Evolutionary conservation across 495 filamentous ascomycete genomes (phyloP), one percentile per base, ranked within the genome.

Genomic region (Physcia stellaris): DNA sequence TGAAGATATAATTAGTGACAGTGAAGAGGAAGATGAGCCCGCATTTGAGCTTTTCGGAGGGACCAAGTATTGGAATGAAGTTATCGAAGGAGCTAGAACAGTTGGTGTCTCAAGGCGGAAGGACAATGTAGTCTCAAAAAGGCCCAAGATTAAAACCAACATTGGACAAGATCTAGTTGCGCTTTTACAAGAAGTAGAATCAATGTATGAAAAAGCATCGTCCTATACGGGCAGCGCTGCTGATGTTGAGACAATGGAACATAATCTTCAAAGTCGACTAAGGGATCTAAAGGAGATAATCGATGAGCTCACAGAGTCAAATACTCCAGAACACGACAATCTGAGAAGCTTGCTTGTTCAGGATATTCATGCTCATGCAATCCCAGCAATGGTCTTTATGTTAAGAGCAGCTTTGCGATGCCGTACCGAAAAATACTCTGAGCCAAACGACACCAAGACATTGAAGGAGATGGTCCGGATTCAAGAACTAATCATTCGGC

Each of bases 291-390:
- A 35, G 39, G 17, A 37, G 11, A 15, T 21, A 17, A 23, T 24
- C 1, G 31, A 41, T 13, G 31, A 37, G 10, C 31, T 23, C 2
- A 20, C 10, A 2, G 16, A 17, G 24, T 5, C 6, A 6, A 4
- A 12, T 6, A 17, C 11, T 4, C 11, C 2, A 19, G 34, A 36
- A 21, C 13, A 22, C 16, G 11, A n/a, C 36, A 34, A 15, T 0
- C 34, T 42, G 29, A 26, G 18, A n/a, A 15, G 38, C 5, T 18
- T 38, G 22, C 28, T 47, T 13, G 22, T 49, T 4, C 37, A 32
- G 5, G 49, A 52, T 20, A 39, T 49, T n/a, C 49, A 49, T 34
- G 37, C 39, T 23, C 29, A 36, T 2, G 46, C 35, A 16, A 42
- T 52, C 12, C 46, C 46, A 10, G 29, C 30, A 3, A 15, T 48